Conservation (phyloP, 768 basidiomycete genomes). For the Infundibulicybe gibba region DNA sequence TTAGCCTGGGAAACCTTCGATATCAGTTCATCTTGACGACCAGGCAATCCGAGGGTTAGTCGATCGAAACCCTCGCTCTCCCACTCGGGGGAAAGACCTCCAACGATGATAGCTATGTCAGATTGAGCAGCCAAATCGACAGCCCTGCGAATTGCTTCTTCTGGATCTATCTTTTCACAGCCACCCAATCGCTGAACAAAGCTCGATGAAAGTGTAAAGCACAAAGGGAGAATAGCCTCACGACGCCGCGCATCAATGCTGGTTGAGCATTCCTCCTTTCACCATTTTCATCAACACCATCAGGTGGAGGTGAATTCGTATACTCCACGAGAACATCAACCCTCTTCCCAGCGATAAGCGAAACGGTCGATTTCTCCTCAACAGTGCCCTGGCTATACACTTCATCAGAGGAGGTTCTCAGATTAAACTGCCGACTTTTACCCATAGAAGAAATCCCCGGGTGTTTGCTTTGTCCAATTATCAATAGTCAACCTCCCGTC, state of each 20-base stretch:
- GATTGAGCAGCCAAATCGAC: slow-evolving; percentile 47
- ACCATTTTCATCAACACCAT: slow-evolving; percentile 36
- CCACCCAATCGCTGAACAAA: slow-evolving; percentile 59
- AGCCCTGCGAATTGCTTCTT: slow-evolving; percentile 53
- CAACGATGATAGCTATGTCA: slow-evolving; percentile 57
- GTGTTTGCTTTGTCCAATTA: slow-evolving; percentile 67
- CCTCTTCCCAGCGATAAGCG: slow-evolving; percentile 40
- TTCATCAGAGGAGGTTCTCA: background rate
- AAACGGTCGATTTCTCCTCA: slow-evolving; percentile 54
- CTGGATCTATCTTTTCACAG: slow-evolving; percentile 55
- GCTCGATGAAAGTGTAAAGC: too few relatives aligned
- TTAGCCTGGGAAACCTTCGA: slow-evolving; percentile 48
- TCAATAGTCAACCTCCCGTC: slow-evolving; percentile 58
- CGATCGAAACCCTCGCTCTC: slow-evolving; percentile 77
- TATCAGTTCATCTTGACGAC: slow-evolving; percentile 58
- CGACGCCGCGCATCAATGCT: slow-evolving; percentile 66
- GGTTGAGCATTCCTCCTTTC: slow-evolving; percentile 52
- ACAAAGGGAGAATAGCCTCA: slow-evolving; percentile 23
- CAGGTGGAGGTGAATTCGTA: slow-evolving; percentile 55
- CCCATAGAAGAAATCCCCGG: slow-evolving; percentile 71
- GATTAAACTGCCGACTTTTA: slow-evolving; percentile 8
- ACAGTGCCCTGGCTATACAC: slow-evolving; percentile 52
- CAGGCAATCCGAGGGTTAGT: slow-evolving; percentile 55
- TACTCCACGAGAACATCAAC: slow-evolving; percentile 59
- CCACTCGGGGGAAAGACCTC: slow-evolving; percentile 67